Evolutionary conservation across 257 asterid genomes (phyloP).

Genomic region (Misopates orontium): DNA sequence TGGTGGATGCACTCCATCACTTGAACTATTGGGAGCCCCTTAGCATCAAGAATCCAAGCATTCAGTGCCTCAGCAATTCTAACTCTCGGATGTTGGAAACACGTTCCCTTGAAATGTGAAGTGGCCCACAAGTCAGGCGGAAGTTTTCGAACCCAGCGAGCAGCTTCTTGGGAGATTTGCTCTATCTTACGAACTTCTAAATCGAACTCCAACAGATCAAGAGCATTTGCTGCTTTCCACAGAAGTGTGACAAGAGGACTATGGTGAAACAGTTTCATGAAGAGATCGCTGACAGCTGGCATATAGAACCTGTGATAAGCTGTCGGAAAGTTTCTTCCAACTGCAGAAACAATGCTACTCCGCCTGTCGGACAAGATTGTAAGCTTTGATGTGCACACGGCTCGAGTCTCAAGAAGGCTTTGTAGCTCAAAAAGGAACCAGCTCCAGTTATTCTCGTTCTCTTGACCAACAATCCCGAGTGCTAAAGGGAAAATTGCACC

Average conservation of each 20-base stretch:
- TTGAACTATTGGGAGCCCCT: conserved; percentile 66
- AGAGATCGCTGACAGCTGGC: conserved; percentile 61
- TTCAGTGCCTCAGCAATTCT: conserved; percentile 46
- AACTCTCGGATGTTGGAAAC: conserved; percentile 56
- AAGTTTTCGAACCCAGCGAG: conserved; percentile 47
- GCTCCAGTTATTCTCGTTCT: conserved; percentile 66
- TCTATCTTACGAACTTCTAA: conserved; percentile 45
- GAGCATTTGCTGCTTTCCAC: conserved; percentile 73
- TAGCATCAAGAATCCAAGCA: conserved; percentile 62
- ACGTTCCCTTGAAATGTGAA: conserved; percentile 59
- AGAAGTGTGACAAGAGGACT: conserved; percentile 51
- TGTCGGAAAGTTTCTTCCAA: conserved; percentile 63
- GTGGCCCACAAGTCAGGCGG: conserved; percentile 66
- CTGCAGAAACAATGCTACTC: conserved; percentile 56
- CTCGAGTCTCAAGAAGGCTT: conserved; percentile 56
- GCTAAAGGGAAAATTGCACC: conserved; percentile 69
- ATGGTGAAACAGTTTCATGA: conserved; percentile 61
- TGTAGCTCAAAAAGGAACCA: conserved; percentile 72
- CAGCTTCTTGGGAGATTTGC: conserved; percentile 58
- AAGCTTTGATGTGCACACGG: conserved; percentile 70
- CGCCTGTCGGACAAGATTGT: conserved; percentile 64
- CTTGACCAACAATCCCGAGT: conserved; percentile 72
- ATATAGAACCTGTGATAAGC: conserved; percentile 76
- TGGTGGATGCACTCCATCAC: conserved; percentile 76
- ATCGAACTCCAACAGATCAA: conserved; percentile 41